Base-by-base conservation (phyloP, 2,329 filamentous ascomycete species). In the Ceratocystiopsis sp. region DNA sequence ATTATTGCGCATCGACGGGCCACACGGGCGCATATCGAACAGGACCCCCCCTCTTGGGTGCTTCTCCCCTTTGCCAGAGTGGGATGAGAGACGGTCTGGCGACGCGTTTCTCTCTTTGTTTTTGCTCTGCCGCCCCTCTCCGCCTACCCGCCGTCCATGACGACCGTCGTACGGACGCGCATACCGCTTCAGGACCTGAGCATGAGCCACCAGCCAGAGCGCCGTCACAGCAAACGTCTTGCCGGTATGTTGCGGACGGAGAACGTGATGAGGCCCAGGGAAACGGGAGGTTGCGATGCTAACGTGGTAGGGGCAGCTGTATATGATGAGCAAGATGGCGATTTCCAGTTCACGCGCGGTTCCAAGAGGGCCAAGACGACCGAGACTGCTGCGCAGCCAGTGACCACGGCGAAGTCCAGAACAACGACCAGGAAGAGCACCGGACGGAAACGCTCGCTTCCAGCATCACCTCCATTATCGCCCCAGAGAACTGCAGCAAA, bases 271-370 rank as follows among this genome's bases (percentile, higher is more conserved):
- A 40, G 18, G 35, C 45, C 40, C 11, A 36, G 37, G 34, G 16
- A 2, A 34, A 34, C 37, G 32, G 10, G 29, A 18, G 9, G 10
- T 9, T 1, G 17, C 34, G 38, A 29, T 46, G 38, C 53, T 54
- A 45, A 55, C 51, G 5, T 2, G n/a, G 4, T 10, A 56, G 56
- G 53, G 44, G 44, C 53, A 41, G 52, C 54, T 40, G 67, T 61
- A 48, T 80, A 79, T 52, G 79, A 84, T 53, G 81, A 87, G 58
- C 73, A 81, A 54, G 78, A 83, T 63, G 82, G 81, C 53, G 83
- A 83, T 49, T 87, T 87, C 53, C 67, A 75, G 45, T 87, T 86
- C 57, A 75, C 78, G 49, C 73, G 81, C 51, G 76, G 70, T 48
- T 66, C 77, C 12, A 82, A 82, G 55, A 63, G 73, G 54, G 67